Evolutionary conservation across 495 filamentous ascomycete species (phyloP), one percentile per base, ranked within the genome.

Genomic region (Xylaria castorea): DNA sequence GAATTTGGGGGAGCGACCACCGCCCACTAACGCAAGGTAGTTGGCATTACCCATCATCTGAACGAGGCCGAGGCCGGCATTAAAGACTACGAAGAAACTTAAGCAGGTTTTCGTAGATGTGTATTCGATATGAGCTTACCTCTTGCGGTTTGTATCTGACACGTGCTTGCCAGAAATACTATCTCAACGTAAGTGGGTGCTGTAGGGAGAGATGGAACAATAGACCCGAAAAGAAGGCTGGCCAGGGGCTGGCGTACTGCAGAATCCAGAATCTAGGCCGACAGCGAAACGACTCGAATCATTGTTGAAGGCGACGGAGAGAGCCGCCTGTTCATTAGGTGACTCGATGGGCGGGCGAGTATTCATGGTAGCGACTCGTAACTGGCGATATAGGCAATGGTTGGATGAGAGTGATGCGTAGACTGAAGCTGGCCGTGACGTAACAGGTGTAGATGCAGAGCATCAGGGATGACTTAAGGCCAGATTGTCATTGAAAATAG

Each of bases 21-120:
- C 96, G 68, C 95, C 94, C 36, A 97, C 93, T 36, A 97, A 89
- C 27, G 93, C 96, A 30, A 98, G 85, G 79, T 92, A 97, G 81
- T 95, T 96, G 63, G 92, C 91, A 75, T 92, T 91, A 68, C 93
- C 93, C 68, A 97, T 91, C 93, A 97, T 97, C 79, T 93, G 91
- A 18, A 90, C 94, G 44, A 92, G 81, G 25, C 92, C 93, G 53
- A 98, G 89, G 22, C 95, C 94, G 36, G 91, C 93, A 78, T 93
- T 92, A 83, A 97, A 92, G 75, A 94, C 95, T 97, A 69, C 20
- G 40, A 61, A 50, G 30, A 53, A 50, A 14, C 27, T 60, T 32
- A 12, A 58, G 62, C 20, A 55, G 36, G 30, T 27, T 44, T 34
- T 16, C 0, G 8, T 14, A 5, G 14, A 38, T n/a, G 16, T 1